Conservation (phyloP, 306 rosid genomes). For the Macrotyloma uniflorum region DNA sequence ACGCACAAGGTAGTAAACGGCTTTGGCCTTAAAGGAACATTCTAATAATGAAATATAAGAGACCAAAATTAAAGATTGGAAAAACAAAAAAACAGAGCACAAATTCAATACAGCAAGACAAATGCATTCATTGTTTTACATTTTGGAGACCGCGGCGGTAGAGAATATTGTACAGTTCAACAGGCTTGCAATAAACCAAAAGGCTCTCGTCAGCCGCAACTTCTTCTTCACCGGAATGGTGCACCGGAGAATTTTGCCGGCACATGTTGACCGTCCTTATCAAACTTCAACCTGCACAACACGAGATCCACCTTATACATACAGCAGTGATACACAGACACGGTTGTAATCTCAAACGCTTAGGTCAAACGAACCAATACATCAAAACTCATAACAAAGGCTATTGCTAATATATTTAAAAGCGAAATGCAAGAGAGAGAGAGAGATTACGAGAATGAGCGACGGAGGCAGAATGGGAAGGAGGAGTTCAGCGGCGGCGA, state of each 20-base stretch:
- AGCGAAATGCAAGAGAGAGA: not conserved
- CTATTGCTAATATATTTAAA: not conserved
- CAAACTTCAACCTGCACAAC: constrained; percentile 30
- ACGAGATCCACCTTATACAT: not conserved
- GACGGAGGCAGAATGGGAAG: not conserved
- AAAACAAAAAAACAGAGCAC: not conserved
- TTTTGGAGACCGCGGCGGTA: constrained; percentile 76
- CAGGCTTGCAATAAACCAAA: constrained; percentile 91
- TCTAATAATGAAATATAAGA: not conserved
- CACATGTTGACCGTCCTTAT: constrained; percentile 61
- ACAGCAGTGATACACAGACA: not conserved
- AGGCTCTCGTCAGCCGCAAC: constrained; percentile 83
- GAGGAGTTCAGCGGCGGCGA: not conserved
- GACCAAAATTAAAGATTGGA: not conserved
- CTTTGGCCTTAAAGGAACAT: not conserved
- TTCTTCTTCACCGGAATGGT: constrained; percentile 67
- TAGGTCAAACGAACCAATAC: constrained; percentile 21
- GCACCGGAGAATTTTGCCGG: constrained; percentile 67
- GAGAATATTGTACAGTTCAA: constrained; percentile 93
- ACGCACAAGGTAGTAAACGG: not conserved
- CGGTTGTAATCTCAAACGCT: constrained; percentile 9
- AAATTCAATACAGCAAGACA: constrained; percentile 13
- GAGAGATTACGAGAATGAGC: constrained; percentile 23
- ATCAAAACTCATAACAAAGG: not conserved
- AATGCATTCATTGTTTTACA: constrained; percentile 45